These are phyloP conservation scores for Trichocladium antarcticum DNA, from an alignment of 495 filamentous ascomycete genomes.

Conservation along the genomic window DNA sequence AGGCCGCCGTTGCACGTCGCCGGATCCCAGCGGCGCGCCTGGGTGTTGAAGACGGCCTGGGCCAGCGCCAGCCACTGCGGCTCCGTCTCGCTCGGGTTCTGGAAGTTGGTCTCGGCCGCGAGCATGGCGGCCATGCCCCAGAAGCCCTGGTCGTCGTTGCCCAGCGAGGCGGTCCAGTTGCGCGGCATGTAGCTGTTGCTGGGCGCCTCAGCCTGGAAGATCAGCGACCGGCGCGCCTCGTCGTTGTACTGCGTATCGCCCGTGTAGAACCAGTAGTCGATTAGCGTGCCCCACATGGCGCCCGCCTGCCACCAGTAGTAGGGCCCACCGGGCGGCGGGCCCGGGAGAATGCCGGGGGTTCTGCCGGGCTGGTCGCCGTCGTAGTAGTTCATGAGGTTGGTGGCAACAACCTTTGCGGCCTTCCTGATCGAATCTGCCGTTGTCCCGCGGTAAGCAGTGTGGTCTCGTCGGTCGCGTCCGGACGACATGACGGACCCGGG, in stretches of 20 bases:
- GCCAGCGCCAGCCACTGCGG: slow-evolving; percentile 70
- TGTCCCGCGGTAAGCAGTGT: too few species aligned
- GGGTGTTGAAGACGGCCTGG: slow-evolving; percentile 72
- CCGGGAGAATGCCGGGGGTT: slow-evolving; percentile 34
- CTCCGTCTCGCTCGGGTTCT: slow-evolving; percentile 43
- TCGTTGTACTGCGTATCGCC: slow-evolving; percentile 52
- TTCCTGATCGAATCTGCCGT: slow-evolving; percentile 18
- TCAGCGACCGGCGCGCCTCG: slow-evolving; percentile 41
- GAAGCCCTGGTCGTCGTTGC: slow-evolving; percentile 59
- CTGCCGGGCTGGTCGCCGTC: slow-evolving; percentile 51
- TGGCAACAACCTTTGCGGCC: slow-evolving; percentile 21
- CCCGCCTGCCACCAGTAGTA: slow-evolving; percentile 70
- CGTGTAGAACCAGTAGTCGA: slow-evolving; percentile 61
- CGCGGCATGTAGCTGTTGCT: slow-evolving; percentile 49
- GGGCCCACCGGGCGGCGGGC: slow-evolving; percentile 20
- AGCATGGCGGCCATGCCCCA: slow-evolving; percentile 62
- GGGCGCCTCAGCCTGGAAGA: slow-evolving; percentile 46
- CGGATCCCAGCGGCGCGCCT: slow-evolving; percentile 54
- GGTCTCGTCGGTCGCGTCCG: neutral
- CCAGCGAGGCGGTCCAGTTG: slow-evolving; percentile 51
- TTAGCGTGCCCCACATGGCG: slow-evolving; percentile 55
- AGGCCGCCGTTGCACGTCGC: slow-evolving; percentile 61
- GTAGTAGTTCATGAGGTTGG: slow-evolving; percentile 54
- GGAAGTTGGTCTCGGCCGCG: slow-evolving; percentile 53
- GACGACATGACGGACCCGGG: neutral